A percentile compares a stretch with the other conserved stretches of the same genome.
Evolutionary conservation across 768 basidiomycete species (phyloP).

Genomic region (Mycena galopus): DNA sequence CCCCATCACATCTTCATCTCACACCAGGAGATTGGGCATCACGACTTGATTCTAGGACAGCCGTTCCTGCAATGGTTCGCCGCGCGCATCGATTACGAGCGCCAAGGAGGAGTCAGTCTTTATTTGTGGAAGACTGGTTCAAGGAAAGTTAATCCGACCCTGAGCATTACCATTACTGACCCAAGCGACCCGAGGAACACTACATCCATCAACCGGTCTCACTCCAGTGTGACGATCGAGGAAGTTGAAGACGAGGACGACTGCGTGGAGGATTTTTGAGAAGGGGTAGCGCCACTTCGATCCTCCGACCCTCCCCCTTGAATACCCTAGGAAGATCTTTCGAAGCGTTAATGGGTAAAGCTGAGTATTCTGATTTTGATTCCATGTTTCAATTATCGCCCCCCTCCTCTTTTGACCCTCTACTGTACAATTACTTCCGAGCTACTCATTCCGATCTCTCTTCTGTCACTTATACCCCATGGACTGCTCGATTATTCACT

Average conservation of each 20-base stretch:
- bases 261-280: slow-evolving; percentile 18
- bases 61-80: slow-evolving; percentile 24
- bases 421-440: not conserved
- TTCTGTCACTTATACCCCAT: slow-evolving; percentile 33
- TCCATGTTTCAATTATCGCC: no score
- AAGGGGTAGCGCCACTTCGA: not conserved
- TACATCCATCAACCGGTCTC: not conserved
- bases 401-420: no score
- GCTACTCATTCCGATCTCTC: not conserved
- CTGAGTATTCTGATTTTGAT: no score
- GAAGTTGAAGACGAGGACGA: slow-evolving; percentile 4
- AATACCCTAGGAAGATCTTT: no score
- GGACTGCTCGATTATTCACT: no score
- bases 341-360: no score
- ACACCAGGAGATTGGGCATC: slow-evolving; percentile 17
- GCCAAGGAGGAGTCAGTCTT: not conserved
- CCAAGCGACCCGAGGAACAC: slow-evolving; percentile 4
- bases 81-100: slow-evolving; percentile 14
- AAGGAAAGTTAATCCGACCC: not conserved
- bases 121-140: slow-evolving; percentile 17
- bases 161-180: slow-evolving; percentile 22
- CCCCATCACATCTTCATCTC: slow-evolving; percentile 25
- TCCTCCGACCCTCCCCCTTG: slow-evolving; percentile 29
- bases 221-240: no score
- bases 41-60: no score